Evolutionary conservation across 2,329 filamentous ascomycete species (phyloP).

Genomic region (Microsporum audouinii): DNA sequence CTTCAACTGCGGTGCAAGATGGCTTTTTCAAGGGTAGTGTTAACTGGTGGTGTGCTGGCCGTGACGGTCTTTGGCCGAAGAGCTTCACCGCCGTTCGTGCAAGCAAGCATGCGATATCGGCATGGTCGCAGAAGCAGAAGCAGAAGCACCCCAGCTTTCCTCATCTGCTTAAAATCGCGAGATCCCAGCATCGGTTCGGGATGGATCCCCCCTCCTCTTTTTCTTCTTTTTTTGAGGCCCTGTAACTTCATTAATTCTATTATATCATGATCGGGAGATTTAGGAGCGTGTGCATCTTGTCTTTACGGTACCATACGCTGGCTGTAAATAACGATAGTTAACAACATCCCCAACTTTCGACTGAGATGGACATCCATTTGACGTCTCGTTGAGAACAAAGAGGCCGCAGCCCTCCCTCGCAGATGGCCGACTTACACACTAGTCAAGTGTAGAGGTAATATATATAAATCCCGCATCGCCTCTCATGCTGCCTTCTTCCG

Average conservation of each 20-base stretch:
- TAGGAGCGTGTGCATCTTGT: neutral
- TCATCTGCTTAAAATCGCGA: neutral
- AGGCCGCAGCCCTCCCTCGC: neutral
- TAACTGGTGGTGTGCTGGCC: neutral
- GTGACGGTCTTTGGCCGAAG: neutral
- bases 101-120: conserved; percentile 1
- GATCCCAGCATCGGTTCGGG: neutral
- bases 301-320: neutral
- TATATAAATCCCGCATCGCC: neutral
- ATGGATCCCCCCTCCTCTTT: neutral
- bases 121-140: too few relatives aligned
- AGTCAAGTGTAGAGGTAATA: neutral
- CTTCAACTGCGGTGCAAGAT: neutral
- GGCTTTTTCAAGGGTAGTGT: too few relatives aligned
- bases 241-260: too few relatives aligned
- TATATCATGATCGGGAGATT: neutral
- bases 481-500: neutral
- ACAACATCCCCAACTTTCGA: too few relatives aligned
- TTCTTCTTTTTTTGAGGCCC: neutral
- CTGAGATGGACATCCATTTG: too few relatives aligned
- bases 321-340: too few relatives aligned
- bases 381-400: neutral
- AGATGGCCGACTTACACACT: neutral
- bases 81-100: conserved; percentile 15
- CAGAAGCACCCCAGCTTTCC: neutral